Conservation (phyloP, 1,139 yeast genomes). For the Blastobotrys malaysiensis region DNA sequence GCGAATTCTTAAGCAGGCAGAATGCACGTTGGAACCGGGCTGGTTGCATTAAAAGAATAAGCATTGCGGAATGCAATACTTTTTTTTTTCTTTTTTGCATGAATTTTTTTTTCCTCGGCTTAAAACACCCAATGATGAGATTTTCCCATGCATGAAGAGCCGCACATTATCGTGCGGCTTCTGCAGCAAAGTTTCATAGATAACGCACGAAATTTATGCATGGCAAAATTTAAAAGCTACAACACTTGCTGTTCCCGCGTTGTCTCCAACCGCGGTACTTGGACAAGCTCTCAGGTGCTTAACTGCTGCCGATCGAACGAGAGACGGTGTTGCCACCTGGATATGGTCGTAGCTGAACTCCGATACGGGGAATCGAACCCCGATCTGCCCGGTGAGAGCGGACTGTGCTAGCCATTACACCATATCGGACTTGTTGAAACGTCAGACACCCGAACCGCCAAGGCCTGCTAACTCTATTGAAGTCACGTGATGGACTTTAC, state of each 20-base stretch:
- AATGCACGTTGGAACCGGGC: no score
- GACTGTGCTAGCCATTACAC: conserved; percentile 82
- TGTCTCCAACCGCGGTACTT: conserved; percentile 1
- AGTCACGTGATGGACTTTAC: no score
- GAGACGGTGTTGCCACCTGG: conserved; percentile 1
- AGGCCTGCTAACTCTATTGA: no score
- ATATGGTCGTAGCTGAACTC: conserved; percentile 32
- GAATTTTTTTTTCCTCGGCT: no score
- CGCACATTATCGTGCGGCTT: not conserved
- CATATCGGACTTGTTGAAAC: conserved; percentile 47
- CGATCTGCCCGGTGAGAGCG: conserved; percentile 80
- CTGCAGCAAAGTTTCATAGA: not conserved
- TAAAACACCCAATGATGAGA: no score
- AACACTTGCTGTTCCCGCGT: not conserved
- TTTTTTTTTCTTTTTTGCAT: no score
- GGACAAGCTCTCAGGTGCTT: not conserved
- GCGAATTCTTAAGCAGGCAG: no score
- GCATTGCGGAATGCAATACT: no score
- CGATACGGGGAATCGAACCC: conserved; percentile 83
- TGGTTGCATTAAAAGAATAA: no score
- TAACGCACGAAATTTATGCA: no score
- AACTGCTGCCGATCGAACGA: conserved; percentile 1
- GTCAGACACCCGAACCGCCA: no score
- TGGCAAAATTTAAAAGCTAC: not conserved
- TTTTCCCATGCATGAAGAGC: no score